These are phyloP conservation scores for Gossypium bickii DNA, from an alignment of 345 rosid genomes.

Conservation along the genomic window DNA sequence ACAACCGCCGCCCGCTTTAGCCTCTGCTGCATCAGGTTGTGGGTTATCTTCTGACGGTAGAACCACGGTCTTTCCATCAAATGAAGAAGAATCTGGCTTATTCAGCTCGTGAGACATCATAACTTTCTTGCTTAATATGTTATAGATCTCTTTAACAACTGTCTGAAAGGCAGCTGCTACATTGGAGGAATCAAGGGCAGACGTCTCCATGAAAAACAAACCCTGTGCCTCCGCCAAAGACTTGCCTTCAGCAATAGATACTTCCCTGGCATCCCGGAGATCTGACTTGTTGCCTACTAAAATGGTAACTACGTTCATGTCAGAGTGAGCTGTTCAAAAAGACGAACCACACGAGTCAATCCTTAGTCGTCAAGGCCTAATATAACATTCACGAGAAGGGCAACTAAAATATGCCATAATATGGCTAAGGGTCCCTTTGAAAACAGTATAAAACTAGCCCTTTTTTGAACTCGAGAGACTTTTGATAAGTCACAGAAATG, in stretches of 20 bases:
- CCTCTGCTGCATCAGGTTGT: conserved; percentile 16
- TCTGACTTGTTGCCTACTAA: conserved; percentile 90
- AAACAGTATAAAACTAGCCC: background rate
- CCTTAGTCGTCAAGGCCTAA: conserved; percentile 15
- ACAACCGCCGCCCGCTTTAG: conserved; percentile 64
- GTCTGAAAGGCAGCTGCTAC: conserved; percentile 88
- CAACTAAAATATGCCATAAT: background rate
- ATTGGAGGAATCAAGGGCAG: conserved; percentile 91
- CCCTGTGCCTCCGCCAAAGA: conserved; percentile 83
- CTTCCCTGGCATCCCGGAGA: conserved; percentile 91
- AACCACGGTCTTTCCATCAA: conserved; percentile 68
- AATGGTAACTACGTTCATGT: conserved; percentile 95
- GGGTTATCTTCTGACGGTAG: conserved; percentile 33
- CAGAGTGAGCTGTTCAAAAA: conserved; percentile 78
- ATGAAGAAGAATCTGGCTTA: conserved; percentile 50
- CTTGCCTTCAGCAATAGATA: conserved; percentile 78
- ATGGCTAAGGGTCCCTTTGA: background rate
- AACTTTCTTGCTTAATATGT: conserved; percentile 48
- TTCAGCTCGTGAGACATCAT: conserved; percentile 68
- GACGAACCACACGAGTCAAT: conserved; percentile 17
- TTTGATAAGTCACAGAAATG: background rate
- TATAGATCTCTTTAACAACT: conserved; percentile 87
- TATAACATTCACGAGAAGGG: background rate
- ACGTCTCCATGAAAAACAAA: conserved; percentile 91
- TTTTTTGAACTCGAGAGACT: background rate